A percentile compares a stretch with the other conserved stretches of the same genome.
These are phyloP conservation scores for Polyporus arcularius DNA, from an alignment of 768 basidiomycete species.

Conservation along the genomic window DNA sequence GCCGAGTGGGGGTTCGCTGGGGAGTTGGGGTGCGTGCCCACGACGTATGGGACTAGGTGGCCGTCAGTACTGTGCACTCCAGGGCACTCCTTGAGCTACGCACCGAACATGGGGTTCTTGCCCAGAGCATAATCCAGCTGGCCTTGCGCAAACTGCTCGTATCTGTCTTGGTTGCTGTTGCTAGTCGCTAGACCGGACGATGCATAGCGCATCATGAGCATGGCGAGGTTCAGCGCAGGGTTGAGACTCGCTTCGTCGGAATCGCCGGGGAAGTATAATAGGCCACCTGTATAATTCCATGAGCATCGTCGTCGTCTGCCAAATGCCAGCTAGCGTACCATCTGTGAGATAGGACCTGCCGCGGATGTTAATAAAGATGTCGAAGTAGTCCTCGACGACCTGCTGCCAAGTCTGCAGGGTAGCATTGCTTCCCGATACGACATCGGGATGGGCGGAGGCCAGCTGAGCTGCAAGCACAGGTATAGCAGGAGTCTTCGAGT, in stretches of 20 bases:
- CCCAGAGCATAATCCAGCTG: constrained; percentile 87
- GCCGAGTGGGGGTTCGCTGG: constrained; percentile 91
- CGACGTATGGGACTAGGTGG: constrained; percentile 72
- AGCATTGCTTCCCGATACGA: constrained; percentile 49
- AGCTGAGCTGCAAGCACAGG: constrained; percentile 78
- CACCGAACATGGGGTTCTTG: constrained; percentile 87
- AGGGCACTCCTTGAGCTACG: constrained; percentile 18
- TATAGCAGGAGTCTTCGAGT: constrained; percentile 75
- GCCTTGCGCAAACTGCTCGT: constrained; percentile 72
- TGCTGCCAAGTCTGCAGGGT: constrained; percentile 60
- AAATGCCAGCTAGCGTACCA: constrained; percentile 43
- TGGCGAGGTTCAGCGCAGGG: constrained; percentile 84
- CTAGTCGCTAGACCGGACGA: constrained; percentile 48
- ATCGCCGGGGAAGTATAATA: constrained; percentile 82
- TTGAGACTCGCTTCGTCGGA: constrained; percentile 81
- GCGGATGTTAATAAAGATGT: constrained; percentile 60
- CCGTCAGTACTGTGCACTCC: not conserved
- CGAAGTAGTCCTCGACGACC: constrained; percentile 76
- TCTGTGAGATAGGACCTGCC: constrained; percentile 58
- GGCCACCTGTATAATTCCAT: constrained; percentile 53
- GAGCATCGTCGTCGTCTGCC: not conserved
- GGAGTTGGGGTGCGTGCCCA: constrained; percentile 88
- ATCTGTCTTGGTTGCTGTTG: constrained; percentile 60
- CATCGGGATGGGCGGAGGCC: constrained; percentile 52
- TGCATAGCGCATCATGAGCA: constrained; percentile 71